These are phyloP conservation scores for Chrysoporthe cubensis DNA, from an alignment of 2,329 filamentous ascomycete species.

Conservation along the genomic window DNA sequence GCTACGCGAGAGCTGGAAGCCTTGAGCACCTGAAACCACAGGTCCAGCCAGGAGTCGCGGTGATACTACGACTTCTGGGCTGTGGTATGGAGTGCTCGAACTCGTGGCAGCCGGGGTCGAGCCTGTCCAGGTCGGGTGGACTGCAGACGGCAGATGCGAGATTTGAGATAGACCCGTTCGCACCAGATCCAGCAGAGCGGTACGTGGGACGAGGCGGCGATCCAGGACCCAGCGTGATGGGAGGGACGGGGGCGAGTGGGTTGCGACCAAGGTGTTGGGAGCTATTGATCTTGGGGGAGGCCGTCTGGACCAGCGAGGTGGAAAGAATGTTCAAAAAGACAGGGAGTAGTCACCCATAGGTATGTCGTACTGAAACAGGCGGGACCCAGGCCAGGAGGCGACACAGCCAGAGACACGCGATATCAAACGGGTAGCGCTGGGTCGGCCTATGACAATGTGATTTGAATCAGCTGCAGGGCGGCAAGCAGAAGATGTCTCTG, in stretches of 20 bases:
- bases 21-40: conserved; percentile 1
- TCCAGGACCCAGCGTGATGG: conserved; percentile 11
- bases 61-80: conserved; percentile 4
- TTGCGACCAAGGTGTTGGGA: conserved; percentile 8
- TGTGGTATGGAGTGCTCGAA: conserved; percentile 8
- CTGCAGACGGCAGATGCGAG: conserved; percentile 15
- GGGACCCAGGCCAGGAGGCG: conserved; percentile 5
- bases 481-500: background rate
- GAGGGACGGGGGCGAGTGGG: background rate
- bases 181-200: conserved; percentile 16
- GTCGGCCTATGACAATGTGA: background rate
- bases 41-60: background rate
- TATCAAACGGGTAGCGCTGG: background rate
- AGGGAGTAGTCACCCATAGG: background rate
- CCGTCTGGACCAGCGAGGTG: background rate
- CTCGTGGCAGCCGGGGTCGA: conserved; percentile 2
- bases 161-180: conserved; percentile 9
- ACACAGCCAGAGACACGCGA: conserved; percentile 3
- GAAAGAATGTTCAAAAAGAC: background rate
- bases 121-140: conserved; percentile 9
- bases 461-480: background rate
- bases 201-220: conserved; percentile 8
- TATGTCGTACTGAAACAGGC: conserved; percentile 10
- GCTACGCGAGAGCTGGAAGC: background rate
- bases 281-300: background rate